Evolutionary conservation across 2,329 filamentous ascomycete species (phyloP).

Genomic region (Pyricularia pennisetigena): DNA sequence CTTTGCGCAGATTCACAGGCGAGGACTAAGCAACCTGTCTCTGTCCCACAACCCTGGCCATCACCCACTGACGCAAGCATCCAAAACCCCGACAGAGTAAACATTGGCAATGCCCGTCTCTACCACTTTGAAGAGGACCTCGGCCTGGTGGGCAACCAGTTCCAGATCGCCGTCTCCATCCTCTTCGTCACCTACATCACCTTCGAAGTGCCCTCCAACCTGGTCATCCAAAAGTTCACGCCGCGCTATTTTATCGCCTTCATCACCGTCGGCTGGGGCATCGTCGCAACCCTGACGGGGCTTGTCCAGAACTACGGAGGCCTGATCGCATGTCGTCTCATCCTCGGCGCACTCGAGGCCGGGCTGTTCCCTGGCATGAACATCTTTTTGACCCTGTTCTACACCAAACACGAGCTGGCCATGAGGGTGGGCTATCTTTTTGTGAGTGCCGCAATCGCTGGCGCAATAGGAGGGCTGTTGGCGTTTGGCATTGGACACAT

Average conservation of each 20-base stretch:
- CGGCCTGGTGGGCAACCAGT: constrained; percentile 51
- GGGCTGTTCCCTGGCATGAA: constrained; percentile 61
- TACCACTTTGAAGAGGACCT: constrained; percentile 56
- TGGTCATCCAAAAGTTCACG: constrained; percentile 52
- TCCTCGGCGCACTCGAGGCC: constrained; percentile 60
- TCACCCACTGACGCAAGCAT: too few species aligned
- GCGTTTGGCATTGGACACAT: constrained; percentile 67
- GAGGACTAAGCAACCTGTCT: too few species aligned
- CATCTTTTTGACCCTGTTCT: constrained; percentile 66
- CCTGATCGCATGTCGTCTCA: constrained; percentile 57
- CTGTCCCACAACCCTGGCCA: too few species aligned
- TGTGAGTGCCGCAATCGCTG: constrained; percentile 59
- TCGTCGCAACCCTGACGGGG: constrained; percentile 61
- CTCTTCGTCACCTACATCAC: constrained; percentile 55
- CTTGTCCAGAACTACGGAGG: constrained; percentile 55
- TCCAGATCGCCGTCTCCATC: constrained; percentile 57
- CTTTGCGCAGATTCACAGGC: not conserved
- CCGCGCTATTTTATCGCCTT: constrained; percentile 55
- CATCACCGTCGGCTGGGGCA: constrained; percentile 55
- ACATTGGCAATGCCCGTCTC: constrained; percentile 62
- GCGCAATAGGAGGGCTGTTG: constrained; percentile 61
- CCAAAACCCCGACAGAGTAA: constrained; percentile 35
- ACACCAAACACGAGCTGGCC: constrained; percentile 63
- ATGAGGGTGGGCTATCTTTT: constrained; percentile 66
- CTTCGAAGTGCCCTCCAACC: constrained; percentile 56